Conservation (phyloP, 345 rosid genomes). For the Luvunga scandens region DNA sequence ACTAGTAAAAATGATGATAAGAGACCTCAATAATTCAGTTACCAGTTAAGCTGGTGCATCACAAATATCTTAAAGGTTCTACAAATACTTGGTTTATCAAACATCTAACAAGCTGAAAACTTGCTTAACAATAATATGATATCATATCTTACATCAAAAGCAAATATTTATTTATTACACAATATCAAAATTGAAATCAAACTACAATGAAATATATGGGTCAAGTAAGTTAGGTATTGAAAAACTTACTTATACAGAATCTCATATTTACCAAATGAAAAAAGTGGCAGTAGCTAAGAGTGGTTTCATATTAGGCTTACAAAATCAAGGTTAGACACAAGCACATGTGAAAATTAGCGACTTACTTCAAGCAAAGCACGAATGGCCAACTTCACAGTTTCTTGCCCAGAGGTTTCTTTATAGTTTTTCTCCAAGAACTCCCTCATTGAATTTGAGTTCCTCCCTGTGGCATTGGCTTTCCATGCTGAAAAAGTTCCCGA, state of each 20-base stretch:
- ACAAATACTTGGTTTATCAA: not conserved
- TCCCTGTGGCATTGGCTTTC: conserved; percentile 96
- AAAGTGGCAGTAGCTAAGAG: not conserved
- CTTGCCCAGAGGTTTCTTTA: conserved; percentile 80
- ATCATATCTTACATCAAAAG: not conserved
- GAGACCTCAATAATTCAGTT: too few species aligned
- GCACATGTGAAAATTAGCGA: not conserved
- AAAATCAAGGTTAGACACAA: not conserved
- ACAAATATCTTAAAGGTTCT: not conserved
- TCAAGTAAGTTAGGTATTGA: not conserved
- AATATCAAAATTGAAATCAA: not conserved
- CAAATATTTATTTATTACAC: not conserved
- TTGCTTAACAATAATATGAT: not conserved
- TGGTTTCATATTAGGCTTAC: not conserved
- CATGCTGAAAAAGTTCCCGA: conserved; percentile 97
- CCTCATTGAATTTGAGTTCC: conserved; percentile 83
- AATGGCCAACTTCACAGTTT: conserved; percentile 85
- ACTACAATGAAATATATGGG: not conserved
- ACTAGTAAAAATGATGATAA: not conserved
- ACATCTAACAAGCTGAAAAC: not conserved
- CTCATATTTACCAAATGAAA: not conserved
- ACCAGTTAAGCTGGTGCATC: too few species aligned
- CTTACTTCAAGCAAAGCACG: conserved; percentile 92
- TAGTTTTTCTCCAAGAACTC: conserved; percentile 90
- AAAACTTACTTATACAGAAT: not conserved